phyloP scores from a whole-genome alignment of 2,329 filamentous ascomycete species.

The Sporothrix pallida region DNA sequence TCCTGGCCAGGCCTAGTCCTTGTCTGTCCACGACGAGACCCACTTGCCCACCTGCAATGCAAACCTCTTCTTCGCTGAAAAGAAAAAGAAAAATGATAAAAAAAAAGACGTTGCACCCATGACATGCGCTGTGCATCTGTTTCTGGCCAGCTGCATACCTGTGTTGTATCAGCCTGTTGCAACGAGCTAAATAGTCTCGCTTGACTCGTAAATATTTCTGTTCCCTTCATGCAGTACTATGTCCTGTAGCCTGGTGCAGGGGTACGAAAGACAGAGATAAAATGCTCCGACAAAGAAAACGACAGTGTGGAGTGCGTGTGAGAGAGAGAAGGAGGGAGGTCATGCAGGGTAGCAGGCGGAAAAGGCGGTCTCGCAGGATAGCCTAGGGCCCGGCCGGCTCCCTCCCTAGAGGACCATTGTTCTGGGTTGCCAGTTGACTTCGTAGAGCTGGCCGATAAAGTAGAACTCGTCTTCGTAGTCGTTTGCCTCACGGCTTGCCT shows the following conservation, averaged over 20 bases:
- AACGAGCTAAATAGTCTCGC: conserved; percentile 6
- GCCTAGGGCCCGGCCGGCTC: background rate
- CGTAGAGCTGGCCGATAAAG: conserved; percentile 65
- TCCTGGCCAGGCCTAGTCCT: conserved; percentile 9
- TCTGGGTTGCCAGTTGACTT: conserved; percentile 59
- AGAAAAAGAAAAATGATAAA: background rate
- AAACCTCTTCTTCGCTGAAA: background rate
- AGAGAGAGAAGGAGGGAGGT: background rate
- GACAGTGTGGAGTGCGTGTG: background rate
- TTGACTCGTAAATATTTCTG: background rate
- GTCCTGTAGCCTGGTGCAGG: background rate
- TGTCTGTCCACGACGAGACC: background rate
- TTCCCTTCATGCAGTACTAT: background rate
- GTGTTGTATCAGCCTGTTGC: conserved; percentile 17
- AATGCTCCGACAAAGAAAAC: background rate
- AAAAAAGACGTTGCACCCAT: conserved; percentile 7
- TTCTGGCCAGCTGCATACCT: conserved; percentile 37
- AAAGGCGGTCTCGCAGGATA: background rate
- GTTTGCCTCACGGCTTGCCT: conserved; percentile 50
- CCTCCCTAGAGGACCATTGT: conserved; percentile 41
- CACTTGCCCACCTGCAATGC: background rate
- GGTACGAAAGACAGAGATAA: background rate
- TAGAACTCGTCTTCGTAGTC: conserved; percentile 63
- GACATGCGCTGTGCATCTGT: conserved; percentile 31
- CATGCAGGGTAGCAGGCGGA: background rate